phyloP scores from a whole-genome alignment of 169 alveolate species.

The Eimeria maxima region DNA sequence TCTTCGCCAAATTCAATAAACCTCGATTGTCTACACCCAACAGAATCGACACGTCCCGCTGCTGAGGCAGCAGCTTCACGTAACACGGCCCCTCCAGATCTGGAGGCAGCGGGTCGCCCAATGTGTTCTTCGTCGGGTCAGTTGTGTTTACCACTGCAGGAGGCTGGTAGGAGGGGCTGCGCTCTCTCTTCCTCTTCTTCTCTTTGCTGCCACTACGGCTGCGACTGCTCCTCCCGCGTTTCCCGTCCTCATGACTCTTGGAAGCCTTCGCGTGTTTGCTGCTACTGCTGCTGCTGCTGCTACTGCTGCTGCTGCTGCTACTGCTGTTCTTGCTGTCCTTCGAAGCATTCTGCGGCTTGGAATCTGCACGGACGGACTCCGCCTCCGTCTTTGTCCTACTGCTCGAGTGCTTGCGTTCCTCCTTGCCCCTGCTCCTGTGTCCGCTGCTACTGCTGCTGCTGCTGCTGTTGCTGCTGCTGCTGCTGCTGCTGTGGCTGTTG shows the following conservation, averaged over 20 bases:
- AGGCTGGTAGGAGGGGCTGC: slow-evolving; percentile 37
- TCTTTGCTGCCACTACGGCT: slow-evolving; percentile 41
- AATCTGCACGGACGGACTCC: neutral
- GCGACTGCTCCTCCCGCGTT: slow-evolving; percentile 16
- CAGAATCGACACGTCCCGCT: slow-evolving; percentile 65
- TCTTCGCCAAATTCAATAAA: slow-evolving; percentile 53
- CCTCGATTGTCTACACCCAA: slow-evolving; percentile 81
- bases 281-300: slow-evolving; percentile 3
- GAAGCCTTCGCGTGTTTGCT: neutral
- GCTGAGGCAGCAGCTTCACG: slow-evolving; percentile 74
- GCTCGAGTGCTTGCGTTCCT: neutral
- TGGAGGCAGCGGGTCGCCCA: slow-evolving; percentile 73
- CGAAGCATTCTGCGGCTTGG: neutral
- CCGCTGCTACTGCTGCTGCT: slow-evolving; percentile 51
- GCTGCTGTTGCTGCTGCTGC: slow-evolving; percentile 15
- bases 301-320: neutral
- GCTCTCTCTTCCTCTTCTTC: slow-evolving; percentile 44
- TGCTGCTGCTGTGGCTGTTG: slow-evolving; percentile 29
- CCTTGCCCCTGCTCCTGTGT: slow-evolving; percentile 46
- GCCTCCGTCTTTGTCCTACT: neutral
- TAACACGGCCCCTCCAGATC: slow-evolving; percentile 79
- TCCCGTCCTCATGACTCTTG: neutral
- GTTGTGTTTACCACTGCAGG: slow-evolving; percentile 60
- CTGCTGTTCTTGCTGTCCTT: slow-evolving; percentile 17
- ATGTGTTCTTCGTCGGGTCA: slow-evolving; percentile 65